Evolutionary conservation across 2,329 filamentous ascomycete species (phyloP).

Genomic region (Coniosporium tulheliwenetii): DNA sequence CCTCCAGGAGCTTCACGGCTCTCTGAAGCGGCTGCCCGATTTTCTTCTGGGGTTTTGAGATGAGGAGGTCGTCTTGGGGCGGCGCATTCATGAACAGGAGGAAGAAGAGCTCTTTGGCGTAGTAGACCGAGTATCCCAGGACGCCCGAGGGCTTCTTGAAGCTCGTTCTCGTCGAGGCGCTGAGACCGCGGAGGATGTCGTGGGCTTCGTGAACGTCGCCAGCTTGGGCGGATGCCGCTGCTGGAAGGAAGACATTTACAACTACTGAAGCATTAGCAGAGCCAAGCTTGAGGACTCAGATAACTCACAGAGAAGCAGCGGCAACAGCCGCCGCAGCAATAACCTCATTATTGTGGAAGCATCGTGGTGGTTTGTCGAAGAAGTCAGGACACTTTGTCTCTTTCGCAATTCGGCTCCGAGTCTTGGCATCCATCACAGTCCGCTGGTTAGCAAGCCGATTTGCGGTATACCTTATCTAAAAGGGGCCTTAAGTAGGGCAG

Average conservation of each 20-base stretch:
- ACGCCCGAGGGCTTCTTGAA: conserved; percentile 39
- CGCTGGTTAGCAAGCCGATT: no score
- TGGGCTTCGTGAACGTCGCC: conserved; percentile 3
- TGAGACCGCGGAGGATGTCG: conserved; percentile 1
- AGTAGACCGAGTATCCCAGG: conserved; percentile 41
- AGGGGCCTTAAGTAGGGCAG: no score
- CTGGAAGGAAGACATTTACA: neutral
- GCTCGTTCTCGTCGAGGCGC: conserved; percentile 1
- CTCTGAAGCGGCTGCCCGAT: conserved; percentile 36
- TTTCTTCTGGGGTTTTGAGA: conserved; percentile 23
- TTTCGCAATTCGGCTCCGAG: no score
- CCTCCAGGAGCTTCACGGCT: conserved; percentile 42
- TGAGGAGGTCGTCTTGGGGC: conserved; percentile 25
- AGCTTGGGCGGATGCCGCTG: neutral
- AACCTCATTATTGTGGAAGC: no score
- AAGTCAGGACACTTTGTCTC: no score
- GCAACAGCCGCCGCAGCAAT: no score
- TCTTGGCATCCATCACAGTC: no score
- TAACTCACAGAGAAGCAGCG: no score
- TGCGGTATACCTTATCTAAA: no score
- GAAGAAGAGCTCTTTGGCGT: conserved; percentile 45
- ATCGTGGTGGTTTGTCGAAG: no score
- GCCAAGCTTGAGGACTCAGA: no score
- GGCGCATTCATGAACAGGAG: conserved; percentile 51
- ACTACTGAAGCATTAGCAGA: no score